A percentile compares a stretch with the other conserved stretches of the same genome.
Conservation (phyloP, 2,329 filamentous ascomycete genomes). For the Ceratocystiopsis sp. region DNA sequence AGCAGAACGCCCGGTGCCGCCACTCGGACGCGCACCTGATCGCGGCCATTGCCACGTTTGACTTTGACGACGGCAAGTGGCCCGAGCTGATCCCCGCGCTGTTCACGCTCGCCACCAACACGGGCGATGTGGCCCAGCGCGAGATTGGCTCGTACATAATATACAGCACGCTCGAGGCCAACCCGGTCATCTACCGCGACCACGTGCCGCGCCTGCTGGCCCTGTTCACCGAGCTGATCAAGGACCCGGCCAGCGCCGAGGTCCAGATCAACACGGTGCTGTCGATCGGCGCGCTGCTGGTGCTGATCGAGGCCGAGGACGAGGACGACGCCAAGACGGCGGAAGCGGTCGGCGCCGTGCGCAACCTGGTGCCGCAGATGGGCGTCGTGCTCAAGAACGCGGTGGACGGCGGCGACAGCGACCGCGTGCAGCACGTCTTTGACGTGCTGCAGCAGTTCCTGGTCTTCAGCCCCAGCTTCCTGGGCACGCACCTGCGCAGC, state of each 20-base stretch:
- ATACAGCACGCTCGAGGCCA: slow-evolving; percentile 76
- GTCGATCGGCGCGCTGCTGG: slow-evolving; percentile 71
- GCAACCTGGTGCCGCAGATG: slow-evolving; percentile 70
- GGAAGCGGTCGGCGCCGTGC: slow-evolving; percentile 55
- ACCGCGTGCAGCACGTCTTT: slow-evolving; percentile 77
- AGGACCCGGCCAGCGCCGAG: slow-evolving; percentile 77
- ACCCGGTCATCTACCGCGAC: slow-evolving; percentile 69
- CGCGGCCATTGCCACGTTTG: slow-evolving; percentile 68
- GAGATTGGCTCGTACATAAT: slow-evolving; percentile 89
- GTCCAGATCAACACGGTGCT: slow-evolving; percentile 91
- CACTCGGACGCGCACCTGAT: slow-evolving; percentile 82
- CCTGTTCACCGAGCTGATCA: slow-evolving; percentile 74
- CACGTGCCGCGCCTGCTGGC: slow-evolving; percentile 65
- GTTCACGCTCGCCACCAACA: slow-evolving; percentile 60
- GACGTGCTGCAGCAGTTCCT: slow-evolving; percentile 95
- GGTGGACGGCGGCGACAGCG: slow-evolving; percentile 66
- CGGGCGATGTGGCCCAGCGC: slow-evolving; percentile 53
- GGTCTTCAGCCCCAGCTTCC: slow-evolving; percentile 69
- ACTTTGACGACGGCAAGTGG: slow-evolving; percentile 80
- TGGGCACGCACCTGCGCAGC: slow-evolving; percentile 76
- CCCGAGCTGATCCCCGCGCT: slow-evolving; percentile 62
- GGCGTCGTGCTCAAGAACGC: slow-evolving; percentile 76
- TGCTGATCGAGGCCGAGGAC: slow-evolving; percentile 73
- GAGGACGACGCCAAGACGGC: slow-evolving; percentile 56
- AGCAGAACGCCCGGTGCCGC: slow-evolving; percentile 58